Evolutionary conservation across 208 protist species (phyloP), one percentile per base, ranked within the genome.

Genomic region (Willaertia magna): DNA sequence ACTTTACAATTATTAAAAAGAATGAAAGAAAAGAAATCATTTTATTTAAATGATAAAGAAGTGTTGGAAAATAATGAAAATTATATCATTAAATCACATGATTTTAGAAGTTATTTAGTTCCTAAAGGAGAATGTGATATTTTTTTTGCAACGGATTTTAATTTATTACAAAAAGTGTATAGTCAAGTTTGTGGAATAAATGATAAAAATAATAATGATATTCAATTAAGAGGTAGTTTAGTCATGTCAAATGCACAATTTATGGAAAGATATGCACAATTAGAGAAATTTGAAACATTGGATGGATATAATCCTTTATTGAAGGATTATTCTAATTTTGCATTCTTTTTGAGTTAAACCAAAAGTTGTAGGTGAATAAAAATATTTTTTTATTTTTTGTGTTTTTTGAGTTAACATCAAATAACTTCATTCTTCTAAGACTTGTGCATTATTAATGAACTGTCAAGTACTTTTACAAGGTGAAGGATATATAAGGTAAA

Each of bases 141-240:
- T 67, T 94, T 92, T 87, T 96, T 95, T 82, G 93, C 93, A 0
- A 96, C 94, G 18, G 91, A 96, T 85, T 96, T 95, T 89, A 91
- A 93, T 2, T 89, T 93, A 78, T 88, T 96, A 18, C 52, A 82
- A 44, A 84, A 82, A 3, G 91, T 94, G 40, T 96, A 96, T 86
- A 43, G 81, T 4, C 86, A 85, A 43, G 89, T 95, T 39, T 95
- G 92, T 61, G n/a, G n/a, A n/a, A n/a, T n/a, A n/a, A n/a, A n/a
- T n/a, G n/a, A n/a, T n/a, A n/a, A n/a, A n/a, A 92, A 92, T n/a
- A 44, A 82, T 26, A 87, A 95, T 55, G 94, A 95, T 84, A 90
- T 94, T 81, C 55, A 93, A 0, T 86, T 89, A 47, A 92, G 44
- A 51, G 76, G 76, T 39, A 51, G 43, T 20, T 18, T 39, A 3